Evolutionary conservation across 148 eudicot species (phyloP), one percentile per base, ranked within the genome.

Genomic region (Fallopia convolvulus): DNA sequence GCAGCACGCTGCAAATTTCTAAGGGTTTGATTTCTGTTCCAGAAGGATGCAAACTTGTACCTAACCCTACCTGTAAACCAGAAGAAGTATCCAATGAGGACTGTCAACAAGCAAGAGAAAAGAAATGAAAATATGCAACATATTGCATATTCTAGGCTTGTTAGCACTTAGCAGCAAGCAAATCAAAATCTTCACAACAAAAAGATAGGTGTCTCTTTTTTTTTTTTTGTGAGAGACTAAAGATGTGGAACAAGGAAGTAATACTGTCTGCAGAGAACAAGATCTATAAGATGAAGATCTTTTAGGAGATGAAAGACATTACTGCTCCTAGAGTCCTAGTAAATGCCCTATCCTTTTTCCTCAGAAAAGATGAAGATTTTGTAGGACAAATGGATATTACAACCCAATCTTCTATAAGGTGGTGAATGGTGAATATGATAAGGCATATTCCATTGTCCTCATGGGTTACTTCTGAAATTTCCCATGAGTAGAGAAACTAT

Each of bases 41-140:
- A 94, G 86, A 94, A 94, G 52, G 99, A 94, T 60, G 99, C 99
- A 88, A 92, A 94, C 74, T 87, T 92, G 83, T 94, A 94, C 82
- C 92, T 92, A 61, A 92, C 99, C 86, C 97, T 88, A 53, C 99
- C 99, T 94, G 93, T 76, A 84, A 84, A 39, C 68, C 9, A 53
- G 58, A 50, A 77, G 61, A 39, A 39, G n/a, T 33, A 21, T 61
- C 36, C 41, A 11, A 76, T 20, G 11, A 20, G 53, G 36, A 26
- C 32, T 14, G 58, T 55, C 17, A 56, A 47, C 33, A 33, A 50
- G 58, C 18, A 74, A 53, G 5, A 53, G 60, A 17, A 18, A 53
- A 21, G 20, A 17, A 6, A 61, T 26, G 36, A 26, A 61, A 55
- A 55, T 55, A 20, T 55, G 61, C 61, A 18, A n/a, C 26, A 55